phyloP scores from a whole-genome alignment of 192 early-diverging fungal species.

The Gamsiella multidivaricata region DNA sequence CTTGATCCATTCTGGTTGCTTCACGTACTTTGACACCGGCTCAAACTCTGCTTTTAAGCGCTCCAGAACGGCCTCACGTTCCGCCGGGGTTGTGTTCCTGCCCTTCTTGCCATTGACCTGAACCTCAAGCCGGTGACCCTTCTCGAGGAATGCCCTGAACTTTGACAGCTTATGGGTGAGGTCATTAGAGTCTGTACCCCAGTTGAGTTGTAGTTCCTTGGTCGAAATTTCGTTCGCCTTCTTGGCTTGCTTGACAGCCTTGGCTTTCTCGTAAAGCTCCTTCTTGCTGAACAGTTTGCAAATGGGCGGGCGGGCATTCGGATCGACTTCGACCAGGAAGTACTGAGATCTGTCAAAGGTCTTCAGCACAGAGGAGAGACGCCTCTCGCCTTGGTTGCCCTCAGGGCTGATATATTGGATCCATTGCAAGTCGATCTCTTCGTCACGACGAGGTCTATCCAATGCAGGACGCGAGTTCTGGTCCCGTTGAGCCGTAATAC shows the following conservation, averaged over 20 bases:
- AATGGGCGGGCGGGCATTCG: constrained; percentile 53
- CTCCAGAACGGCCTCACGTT: constrained; percentile 54
- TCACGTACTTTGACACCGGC: constrained; percentile 47
- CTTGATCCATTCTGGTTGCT: constrained; percentile 42
- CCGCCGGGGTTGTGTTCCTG: constrained; percentile 33
- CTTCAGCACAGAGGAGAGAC: constrained; percentile 30
- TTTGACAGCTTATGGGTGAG: constrained; percentile 61
- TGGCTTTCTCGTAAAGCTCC: constrained; percentile 62
- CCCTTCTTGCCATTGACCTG: constrained; percentile 62
- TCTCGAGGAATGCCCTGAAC: constrained; percentile 60
- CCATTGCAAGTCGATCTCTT: constrained; percentile 60
- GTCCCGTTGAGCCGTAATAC: neutral
- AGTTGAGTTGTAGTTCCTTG: constrained; percentile 64
- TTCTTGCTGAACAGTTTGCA: constrained; percentile 66
- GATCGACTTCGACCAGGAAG: constrained; percentile 61
- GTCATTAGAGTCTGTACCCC: constrained; percentile 64
- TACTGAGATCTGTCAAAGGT: constrained; percentile 57
- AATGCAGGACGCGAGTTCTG: constrained; percentile 9
- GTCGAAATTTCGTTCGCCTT: constrained; percentile 52
- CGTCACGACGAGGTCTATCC: constrained; percentile 58
- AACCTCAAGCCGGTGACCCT: constrained; percentile 62
- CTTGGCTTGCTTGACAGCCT: constrained; percentile 57
- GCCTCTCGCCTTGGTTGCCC: constrained; percentile 52
- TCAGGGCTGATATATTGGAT: constrained; percentile 58
- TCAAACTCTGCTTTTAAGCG: constrained; percentile 48